A percentile compares a stretch with the other conserved stretches of the same genome.
Evolutionary conservation across 2,329 filamentous ascomycete genomes (phyloP).

Genomic region (Fusarium sp.): DNA sequence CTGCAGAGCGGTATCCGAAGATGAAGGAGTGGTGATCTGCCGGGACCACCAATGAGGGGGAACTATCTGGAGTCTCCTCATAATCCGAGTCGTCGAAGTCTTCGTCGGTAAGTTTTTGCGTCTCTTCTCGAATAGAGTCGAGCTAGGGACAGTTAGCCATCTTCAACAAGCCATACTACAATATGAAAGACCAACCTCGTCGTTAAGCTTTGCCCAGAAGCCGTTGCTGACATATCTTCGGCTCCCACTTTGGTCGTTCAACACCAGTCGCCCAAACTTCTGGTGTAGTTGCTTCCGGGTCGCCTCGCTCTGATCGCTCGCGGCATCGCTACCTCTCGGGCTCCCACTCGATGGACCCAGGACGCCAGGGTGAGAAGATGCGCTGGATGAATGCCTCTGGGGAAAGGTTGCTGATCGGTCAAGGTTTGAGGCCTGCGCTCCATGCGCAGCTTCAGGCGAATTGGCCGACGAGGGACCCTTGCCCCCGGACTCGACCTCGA

Average conservation of each 20-base stretch:
- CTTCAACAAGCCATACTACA: neutral
- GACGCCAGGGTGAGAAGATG: constrained; percentile 25
- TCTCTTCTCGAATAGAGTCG: constrained; percentile 61
- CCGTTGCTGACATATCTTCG: constrained; percentile 81
- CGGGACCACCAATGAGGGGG: constrained; percentile 51
- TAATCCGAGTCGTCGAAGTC: constrained; percentile 67
- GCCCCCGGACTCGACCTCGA: constrained; percentile 63
- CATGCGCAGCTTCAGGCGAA: constrained; percentile 46
- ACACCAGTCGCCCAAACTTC: constrained; percentile 75
- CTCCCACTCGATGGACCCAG: constrained; percentile 18
- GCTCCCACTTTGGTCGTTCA: constrained; percentile 75
- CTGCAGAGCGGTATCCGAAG: constrained; percentile 78
- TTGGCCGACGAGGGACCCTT: constrained; percentile 47
- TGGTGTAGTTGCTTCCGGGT: constrained; percentile 47
- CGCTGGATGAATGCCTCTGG: constrained; percentile 32
- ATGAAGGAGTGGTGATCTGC: constrained; percentile 76
- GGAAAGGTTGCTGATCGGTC: constrained; percentile 28
- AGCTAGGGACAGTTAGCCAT: constrained; percentile 44
- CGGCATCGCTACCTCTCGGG: constrained; percentile 43
- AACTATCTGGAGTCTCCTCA: constrained; percentile 66
- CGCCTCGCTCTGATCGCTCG: constrained; percentile 52
- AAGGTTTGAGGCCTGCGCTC: constrained; percentile 16
- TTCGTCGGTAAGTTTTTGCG: constrained; percentile 58
- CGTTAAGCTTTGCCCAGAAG: constrained; percentile 81
- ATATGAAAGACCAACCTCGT: constrained; percentile 66